Evolutionary conservation across 805 yeast genomes (phyloP).

Genomic region (Kodamaea sagamina): DNA sequence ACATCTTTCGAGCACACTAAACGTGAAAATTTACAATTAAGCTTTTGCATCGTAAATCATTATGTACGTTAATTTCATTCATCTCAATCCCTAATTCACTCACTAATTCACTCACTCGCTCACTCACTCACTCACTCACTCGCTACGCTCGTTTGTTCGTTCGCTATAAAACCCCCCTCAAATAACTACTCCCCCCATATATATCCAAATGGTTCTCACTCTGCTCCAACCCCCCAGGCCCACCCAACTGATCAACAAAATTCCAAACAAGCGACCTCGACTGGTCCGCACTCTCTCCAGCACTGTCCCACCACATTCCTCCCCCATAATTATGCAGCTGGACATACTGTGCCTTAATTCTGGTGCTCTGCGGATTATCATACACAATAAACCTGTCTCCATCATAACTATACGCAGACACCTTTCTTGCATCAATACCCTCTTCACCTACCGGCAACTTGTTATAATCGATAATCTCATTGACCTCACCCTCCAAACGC

Average conservation of each 20-base stretch:
- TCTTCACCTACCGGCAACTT: conserved; percentile 55
- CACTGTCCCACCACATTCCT: conserved; percentile 94
- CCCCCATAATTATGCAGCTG: conserved; percentile 60
- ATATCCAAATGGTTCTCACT: conserved; percentile 17
- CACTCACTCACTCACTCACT: too few species aligned
- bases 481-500: conserved; percentile 21
- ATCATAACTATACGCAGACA: conserved; percentile 41
- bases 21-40: too few species aligned
- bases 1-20: too few species aligned
- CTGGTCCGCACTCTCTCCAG: conserved; percentile 57
- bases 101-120: too few species aligned
- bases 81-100: too few species aligned
- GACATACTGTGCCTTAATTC: conserved; percentile 62
- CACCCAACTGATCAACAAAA: conserved; percentile 46
- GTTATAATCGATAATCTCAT: conserved; percentile 52
- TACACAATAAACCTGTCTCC: conserved; percentile 41
- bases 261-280: conserved; percentile 44
- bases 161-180: conserved; percentile 9
- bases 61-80: too few species aligned
- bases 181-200: conserved; percentile 19
- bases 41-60: too few species aligned
- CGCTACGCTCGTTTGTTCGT: too few species aligned
- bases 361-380: conserved; percentile 60
- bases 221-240: conserved; percentile 19
- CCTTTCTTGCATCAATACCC: conserved; percentile 49